Evolutionary conservation across 768 basidiomycete genomes (phyloP).

Genomic region (Astraeus odoratus): DNA sequence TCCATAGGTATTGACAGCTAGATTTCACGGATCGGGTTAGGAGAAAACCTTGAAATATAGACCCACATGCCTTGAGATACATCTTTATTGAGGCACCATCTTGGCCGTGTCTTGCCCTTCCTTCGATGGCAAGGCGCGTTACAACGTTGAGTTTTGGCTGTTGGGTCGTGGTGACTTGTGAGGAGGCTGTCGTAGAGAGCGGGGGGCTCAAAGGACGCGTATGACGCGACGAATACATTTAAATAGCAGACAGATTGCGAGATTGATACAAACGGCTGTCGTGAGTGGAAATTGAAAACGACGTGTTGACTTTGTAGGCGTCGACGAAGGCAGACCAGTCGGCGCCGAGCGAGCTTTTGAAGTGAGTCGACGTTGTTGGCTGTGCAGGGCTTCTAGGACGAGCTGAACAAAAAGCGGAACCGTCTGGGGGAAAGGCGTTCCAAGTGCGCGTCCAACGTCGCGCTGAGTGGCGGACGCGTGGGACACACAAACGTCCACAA

Average conservation of each 20-base stretch:
- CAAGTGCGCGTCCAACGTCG: conserved; percentile 14
- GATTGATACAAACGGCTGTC: background rate
- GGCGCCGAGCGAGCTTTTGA: too few relatives aligned
- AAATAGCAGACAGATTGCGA: background rate
- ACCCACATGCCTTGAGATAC: conserved; percentile 60
- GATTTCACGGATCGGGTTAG: background rate
- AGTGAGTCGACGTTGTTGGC: too few relatives aligned
- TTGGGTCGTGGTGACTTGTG: conserved; percentile 39
- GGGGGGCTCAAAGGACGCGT: conserved; percentile 27
- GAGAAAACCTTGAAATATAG: background rate
- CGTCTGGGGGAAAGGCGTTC: conserved; percentile 4
- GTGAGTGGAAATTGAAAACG: too few relatives aligned
- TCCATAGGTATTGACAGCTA: conserved; percentile 69
- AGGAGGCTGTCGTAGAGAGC: conserved; percentile 28
- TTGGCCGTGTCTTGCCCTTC: conserved; percentile 56
- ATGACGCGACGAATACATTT: conserved; percentile 20
- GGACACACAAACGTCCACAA: too few relatives aligned
- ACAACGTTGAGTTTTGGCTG: conserved; percentile 58
- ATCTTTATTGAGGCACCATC: conserved; percentile 65
- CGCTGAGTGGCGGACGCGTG: too few relatives aligned
- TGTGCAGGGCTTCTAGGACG: conserved; percentile 7
- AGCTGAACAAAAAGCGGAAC: conserved; percentile 10
- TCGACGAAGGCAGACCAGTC: too few relatives aligned
- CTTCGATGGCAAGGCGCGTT: conserved; percentile 68
- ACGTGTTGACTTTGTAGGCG: too few relatives aligned